Percentiles rank a stretch among this genome's conserved stretches.
These are phyloP conservation scores for Malus hybrid DNA, from an alignment of 331 rosid genomes.

Conservation along the genomic window DNA sequence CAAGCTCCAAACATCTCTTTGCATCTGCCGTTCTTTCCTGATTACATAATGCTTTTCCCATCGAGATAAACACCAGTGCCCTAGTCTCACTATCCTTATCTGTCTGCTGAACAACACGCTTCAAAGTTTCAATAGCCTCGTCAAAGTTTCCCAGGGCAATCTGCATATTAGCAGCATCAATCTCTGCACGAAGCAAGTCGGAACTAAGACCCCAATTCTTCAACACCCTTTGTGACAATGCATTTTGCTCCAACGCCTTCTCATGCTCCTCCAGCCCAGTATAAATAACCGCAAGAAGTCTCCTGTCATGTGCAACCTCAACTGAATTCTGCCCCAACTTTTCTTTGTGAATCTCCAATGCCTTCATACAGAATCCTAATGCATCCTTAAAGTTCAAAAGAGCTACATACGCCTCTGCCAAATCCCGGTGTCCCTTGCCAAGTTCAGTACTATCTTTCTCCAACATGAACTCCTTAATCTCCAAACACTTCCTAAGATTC, in stretches of 20 bases:
- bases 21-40: conserved; percentile 63
- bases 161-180: conserved; percentile 89
- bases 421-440: conserved; percentile 63
- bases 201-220: conserved; percentile 78
- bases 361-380: conserved; percentile 64
- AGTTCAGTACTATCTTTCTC: conserved; percentile 62
- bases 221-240: conserved; percentile 60
- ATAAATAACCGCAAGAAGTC: conserved; percentile 70
- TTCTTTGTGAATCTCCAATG: conserved; percentile 62
- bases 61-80: conserved; percentile 69
- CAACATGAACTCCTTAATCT: conserved; percentile 69
- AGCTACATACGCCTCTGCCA: conserved; percentile 75
- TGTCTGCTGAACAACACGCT: conserved; percentile 47
- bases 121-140: conserved; percentile 70
- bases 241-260: conserved; percentile 82
- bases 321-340: conserved; percentile 68
- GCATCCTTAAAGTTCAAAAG: conserved; percentile 77
- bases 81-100: conserved; percentile 71
- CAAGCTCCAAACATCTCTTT: conserved; percentile 70
- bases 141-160: conserved; percentile 75
- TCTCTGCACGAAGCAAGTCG: conserved; percentile 70
- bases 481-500: conserved; percentile 72
- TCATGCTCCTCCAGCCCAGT: conserved; percentile 86
- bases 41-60: conserved; percentile 79
- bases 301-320: conserved; percentile 82